These are phyloP conservation scores for Penicillium canariense DNA, from an alignment of 495 filamentous ascomycete genomes.

Conservation along the genomic window DNA sequence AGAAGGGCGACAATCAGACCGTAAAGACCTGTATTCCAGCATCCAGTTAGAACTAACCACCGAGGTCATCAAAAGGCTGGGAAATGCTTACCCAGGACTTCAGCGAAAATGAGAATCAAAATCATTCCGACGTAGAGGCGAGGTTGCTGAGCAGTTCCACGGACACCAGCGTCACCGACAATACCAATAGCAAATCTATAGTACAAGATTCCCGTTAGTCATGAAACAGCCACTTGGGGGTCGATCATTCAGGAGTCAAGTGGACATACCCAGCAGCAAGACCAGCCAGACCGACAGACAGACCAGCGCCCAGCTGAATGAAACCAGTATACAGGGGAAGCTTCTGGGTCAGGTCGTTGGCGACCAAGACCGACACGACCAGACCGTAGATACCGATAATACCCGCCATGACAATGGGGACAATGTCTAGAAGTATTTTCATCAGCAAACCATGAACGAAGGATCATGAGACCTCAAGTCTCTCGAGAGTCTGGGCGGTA, in stretches of 20 bases:
- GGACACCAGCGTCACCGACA: constrained; percentile 98
- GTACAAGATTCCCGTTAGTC: constrained; percentile 12
- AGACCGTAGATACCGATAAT: constrained; percentile 99
- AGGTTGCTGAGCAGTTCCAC: constrained; percentile 96
- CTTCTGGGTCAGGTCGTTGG: constrained; percentile 80
- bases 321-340: constrained; percentile 89
- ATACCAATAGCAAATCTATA: constrained; percentile 93
- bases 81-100: constrained; percentile 81
- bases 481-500: constrained; percentile 10
- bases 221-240: background rate
- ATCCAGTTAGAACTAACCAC: background rate
- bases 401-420: constrained; percentile 99
- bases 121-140: constrained; percentile 99
- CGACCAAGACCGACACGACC: constrained; percentile 97
- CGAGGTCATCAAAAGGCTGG: background rate
- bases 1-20: constrained; percentile 96
- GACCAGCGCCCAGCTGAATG: constrained; percentile 96
- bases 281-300: constrained; percentile 94
- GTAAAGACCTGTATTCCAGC: constrained; percentile 70
- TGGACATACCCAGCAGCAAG: constrained; percentile 81
- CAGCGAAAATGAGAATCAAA: constrained; percentile 99
- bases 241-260: background rate
- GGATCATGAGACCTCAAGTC: background rate
- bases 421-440: constrained; percentile 67
- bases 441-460: constrained; percentile 17